Evolutionary conservation across 108 stramenopile genomes (phyloP).

Genomic region (Skeletonema costatum): DNA sequence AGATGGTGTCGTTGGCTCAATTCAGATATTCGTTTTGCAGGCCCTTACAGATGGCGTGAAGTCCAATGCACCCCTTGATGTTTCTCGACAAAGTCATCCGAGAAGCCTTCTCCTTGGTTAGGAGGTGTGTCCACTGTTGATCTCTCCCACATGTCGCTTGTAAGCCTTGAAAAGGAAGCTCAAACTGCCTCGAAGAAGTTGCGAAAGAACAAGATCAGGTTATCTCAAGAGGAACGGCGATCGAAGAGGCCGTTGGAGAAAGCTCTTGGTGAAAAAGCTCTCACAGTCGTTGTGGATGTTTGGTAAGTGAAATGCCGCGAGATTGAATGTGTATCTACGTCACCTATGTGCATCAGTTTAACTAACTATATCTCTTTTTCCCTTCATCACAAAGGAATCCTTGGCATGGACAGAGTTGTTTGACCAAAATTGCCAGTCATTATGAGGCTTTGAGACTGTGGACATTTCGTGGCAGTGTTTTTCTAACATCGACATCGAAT

Average conservation of each 20-base stretch:
- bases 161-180: background rate
- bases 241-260: background rate
- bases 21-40: no score
- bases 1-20: background rate
- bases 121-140: no score
- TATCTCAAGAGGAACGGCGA: background rate
- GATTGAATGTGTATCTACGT: background rate
- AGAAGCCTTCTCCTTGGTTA: no score
- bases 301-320: background rate
- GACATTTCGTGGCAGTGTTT: no score
- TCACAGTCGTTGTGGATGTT: background rate
- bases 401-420: constrained; percentile 4
- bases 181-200: background rate
- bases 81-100: no score
- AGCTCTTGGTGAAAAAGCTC: background rate
- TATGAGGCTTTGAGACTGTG: no score
- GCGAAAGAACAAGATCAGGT: background rate
- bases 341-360: background rate
- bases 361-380: background rate
- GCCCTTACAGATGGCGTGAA: no score
- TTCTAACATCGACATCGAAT: no score
- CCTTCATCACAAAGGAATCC: background rate
- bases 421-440: no score
- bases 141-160: background rate
- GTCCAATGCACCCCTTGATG: no score